Percentiles rank a stretch among this genome's conserved stretches.
These are phyloP conservation scores for Castanea sativa DNA, from an alignment of 306 rosid species.

Conservation along the genomic window DNA sequence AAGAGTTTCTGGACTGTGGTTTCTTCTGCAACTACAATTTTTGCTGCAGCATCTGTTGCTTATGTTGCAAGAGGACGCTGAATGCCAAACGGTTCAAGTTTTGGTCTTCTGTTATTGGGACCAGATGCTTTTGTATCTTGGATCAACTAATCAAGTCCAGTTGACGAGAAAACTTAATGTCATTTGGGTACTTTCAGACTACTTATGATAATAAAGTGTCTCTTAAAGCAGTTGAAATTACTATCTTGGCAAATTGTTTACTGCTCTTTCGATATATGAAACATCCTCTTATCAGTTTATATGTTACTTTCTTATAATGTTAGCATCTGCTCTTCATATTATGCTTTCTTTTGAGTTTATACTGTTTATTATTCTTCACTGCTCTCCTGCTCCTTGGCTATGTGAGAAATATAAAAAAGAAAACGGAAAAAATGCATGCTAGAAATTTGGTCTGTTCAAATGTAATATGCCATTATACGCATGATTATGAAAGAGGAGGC, in stretches of 20 bases:
- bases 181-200: slow-evolving; percentile 15
- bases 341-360: neutral
- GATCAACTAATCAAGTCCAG: slow-evolving; percentile 27
- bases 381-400: neutral
- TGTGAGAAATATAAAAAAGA: neutral
- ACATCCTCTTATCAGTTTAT: neutral
- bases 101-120: slow-evolving; percentile 23
- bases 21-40: slow-evolving; percentile 61
- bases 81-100: slow-evolving; percentile 40
- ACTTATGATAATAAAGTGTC: slow-evolving; percentile 24
- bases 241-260: slow-evolving; percentile 2
- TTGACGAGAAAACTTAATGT: slow-evolving; percentile 16
- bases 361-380: neutral
- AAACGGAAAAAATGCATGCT: neutral
- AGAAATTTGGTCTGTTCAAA: neutral
- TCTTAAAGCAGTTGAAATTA: neutral
- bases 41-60: slow-evolving; percentile 65
- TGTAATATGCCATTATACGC: neutral
- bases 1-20: slow-evolving; percentile 59
- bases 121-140: slow-evolving; percentile 15
- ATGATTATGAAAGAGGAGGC: neutral
- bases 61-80: slow-evolving; percentile 68
- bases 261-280: neutral
- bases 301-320: neutral
- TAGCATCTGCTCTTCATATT: neutral